A percentile compares a stretch with the other conserved stretches of the same genome.
Conservation (phyloP, 2,329 filamentous ascomycete species). For the Fusarium fracticaudum region DNA sequence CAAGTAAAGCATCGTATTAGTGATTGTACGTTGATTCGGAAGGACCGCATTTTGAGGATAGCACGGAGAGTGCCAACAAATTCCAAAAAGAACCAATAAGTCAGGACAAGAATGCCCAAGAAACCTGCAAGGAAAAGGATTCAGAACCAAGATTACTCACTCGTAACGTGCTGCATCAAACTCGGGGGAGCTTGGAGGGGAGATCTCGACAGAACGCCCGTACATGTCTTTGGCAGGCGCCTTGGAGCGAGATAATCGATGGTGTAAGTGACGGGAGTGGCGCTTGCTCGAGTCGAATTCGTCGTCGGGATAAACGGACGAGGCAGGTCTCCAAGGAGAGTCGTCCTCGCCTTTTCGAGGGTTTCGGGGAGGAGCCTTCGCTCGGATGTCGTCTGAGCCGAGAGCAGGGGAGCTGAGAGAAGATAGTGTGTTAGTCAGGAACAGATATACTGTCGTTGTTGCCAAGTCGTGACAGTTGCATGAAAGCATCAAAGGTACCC, state of each 20-base stretch:
- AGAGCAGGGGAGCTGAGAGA: conserved; percentile 38
- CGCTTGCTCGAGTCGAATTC: conserved; percentile 31
- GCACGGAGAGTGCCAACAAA: background rate
- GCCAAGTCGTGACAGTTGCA: background rate
- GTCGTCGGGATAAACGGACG: conserved; percentile 60
- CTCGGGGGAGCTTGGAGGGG: conserved; percentile 68
- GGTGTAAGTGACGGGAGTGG: conserved; percentile 17
- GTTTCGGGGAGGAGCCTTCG: conserved; percentile 47
- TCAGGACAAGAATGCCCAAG: conserved; percentile 23
- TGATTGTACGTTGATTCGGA: conserved; percentile 8
- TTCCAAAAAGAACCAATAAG: background rate
- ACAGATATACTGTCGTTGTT: background rate
- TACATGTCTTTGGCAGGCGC: conserved; percentile 42
- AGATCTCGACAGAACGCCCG: conserved; percentile 53
- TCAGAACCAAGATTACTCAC: conserved; percentile 51
- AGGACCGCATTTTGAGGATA: conserved; percentile 21
- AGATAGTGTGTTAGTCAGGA: conserved; percentile 31
- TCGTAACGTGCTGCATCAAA: conserved; percentile 47
- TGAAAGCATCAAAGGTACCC: background rate
- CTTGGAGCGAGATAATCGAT: conserved; percentile 50
- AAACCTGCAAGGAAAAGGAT: conserved; percentile 1
- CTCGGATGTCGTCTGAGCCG: conserved; percentile 34
- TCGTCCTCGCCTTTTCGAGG: conserved; percentile 43
- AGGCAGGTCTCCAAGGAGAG: conserved; percentile 57
- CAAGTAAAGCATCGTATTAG: conserved; percentile 39